Evolutionary conservation across 208 protist genomes (phyloP).

Genomic region (Trypanosoma platydactyli): DNA sequence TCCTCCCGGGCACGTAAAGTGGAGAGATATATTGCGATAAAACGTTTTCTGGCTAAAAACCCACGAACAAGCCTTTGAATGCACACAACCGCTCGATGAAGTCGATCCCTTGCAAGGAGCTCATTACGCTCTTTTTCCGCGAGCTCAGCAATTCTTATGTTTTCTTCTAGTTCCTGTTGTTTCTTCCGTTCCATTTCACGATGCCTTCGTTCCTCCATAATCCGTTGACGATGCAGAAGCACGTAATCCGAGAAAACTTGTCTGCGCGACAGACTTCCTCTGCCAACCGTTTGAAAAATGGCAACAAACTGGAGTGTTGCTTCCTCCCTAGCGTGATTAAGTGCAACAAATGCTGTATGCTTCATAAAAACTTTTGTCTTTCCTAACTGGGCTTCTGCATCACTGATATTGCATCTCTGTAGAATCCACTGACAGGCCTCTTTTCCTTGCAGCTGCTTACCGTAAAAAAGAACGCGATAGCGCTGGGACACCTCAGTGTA

Average conservation of each 20-base stretch:
- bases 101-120: constrained; percentile 3
- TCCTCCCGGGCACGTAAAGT: constrained; percentile 25
- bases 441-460: constrained; percentile 2
- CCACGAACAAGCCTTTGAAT: constrained; percentile 31
- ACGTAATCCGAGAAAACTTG: constrained; percentile 26
- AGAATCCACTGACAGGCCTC: constrained; percentile 20
- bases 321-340: constrained; percentile 33
- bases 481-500: constrained; percentile 29
- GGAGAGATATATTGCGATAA: constrained; percentile 20
- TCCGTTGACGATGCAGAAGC: constrained; percentile 18
- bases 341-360: constrained; percentile 26
- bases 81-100: constrained; percentile 11
- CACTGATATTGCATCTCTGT: constrained; percentile 10
- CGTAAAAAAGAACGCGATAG: constrained; percentile 30
- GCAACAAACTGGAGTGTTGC: constrained; percentile 1
- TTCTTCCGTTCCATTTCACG: constrained; percentile 14
- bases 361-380: constrained; percentile 49
- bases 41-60: constrained; percentile 8
- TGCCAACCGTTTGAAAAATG: constrained; percentile 18
- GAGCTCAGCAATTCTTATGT: constrained; percentile 5
- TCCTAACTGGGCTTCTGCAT: constrained; percentile 31
- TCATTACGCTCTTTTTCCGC: constrained; percentile 16
- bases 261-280: constrained; percentile 16
- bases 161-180: constrained; percentile 27
- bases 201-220: constrained; percentile 25